Base-by-base conservation (phyloP, 1,284 basidiomycete genomes). In the Sporisorium exsertum region DNA sequence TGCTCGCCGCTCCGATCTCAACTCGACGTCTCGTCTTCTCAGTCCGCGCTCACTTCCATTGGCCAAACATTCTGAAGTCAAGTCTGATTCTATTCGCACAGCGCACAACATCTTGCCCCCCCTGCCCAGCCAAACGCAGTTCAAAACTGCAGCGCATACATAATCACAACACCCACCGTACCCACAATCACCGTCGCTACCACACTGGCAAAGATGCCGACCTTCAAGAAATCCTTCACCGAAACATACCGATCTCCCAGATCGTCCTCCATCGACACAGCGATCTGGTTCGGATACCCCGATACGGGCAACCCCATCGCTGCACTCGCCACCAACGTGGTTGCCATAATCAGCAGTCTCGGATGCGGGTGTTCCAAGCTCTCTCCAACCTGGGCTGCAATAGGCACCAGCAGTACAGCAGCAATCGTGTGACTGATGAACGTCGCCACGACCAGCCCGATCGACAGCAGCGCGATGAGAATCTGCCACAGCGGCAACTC, bases 261-360 rank as follows among this genome's bases (percentile, higher is more conserved):
- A 85, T 97, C 94, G 85, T 98, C 94, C 84, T 97, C 96, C 86
- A 97, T 93, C 6, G 93, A 94, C 24, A 95, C 83, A 1, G 84
- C 85, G 35, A 85, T 86, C 56, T 80, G 82, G 65, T 97, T 97
- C 0, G 95, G 96, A 88, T 99, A 98, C 7, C 96, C 96, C 67
- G 93, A 95, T 37, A 98, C 95, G 4, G 95, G 95, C 89, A 99
- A 92, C 7, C 95, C 97, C 96, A 99, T 99, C 1, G 96, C 97
- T 3, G 94, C 90, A 32, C 94, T 95, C 81, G 95, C 97, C 63
- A 97, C 93, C 71, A 99, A 88, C 2, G 91, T 94, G 10, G 95
- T 98, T 52, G 87, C 85, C 86, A 85, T 85, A 67, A 85, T 84
- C 15, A 85, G 64, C 53, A 85, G 60, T 6, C 81, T 61, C 10